Percentiles rank a stretch among this genome's conserved stretches.
phyloP scores from a whole-genome alignment of 371 early-diverging fungal genomes.

The Haplosporangium sp. region DNA sequence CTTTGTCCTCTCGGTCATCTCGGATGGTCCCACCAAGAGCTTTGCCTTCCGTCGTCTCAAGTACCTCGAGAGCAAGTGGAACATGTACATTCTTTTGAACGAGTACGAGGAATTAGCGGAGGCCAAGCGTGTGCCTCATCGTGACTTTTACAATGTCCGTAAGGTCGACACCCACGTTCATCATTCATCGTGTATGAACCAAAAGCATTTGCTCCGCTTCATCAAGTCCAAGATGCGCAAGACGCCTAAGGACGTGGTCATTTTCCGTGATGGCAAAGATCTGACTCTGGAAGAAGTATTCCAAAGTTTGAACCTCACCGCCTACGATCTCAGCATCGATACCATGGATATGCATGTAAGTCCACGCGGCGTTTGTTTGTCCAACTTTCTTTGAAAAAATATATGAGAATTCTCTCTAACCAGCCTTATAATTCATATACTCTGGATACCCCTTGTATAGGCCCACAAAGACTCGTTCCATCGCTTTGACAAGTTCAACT shows the following conservation, averaged over 20 bases:
- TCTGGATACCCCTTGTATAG: slow-evolving; percentile 79
- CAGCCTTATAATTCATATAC: slow-evolving; percentile 55
- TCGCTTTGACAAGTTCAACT: slow-evolving; percentile 97
- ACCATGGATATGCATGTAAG: slow-evolving; percentile 96
- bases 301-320: slow-evolving; percentile 92
- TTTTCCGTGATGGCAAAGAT: slow-evolving; percentile 79
- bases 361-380: slow-evolving; percentile 9
- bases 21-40: slow-evolving; percentile 96
- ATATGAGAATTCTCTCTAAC: neutral
- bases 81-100: slow-evolving; percentile 91
- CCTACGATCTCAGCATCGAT: slow-evolving; percentile 96
- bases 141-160: slow-evolving; percentile 99
- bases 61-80: slow-evolving; percentile 95
- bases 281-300: slow-evolving; percentile 88
- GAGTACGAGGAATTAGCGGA: slow-evolving; percentile 97
- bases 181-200: slow-evolving; percentile 97
- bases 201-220: slow-evolving; percentile 97
- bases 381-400: neutral
- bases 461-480: slow-evolving; percentile 90
- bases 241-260: slow-evolving; percentile 78
- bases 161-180: slow-evolving; percentile 99
- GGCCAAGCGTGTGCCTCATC: slow-evolving; percentile 92
- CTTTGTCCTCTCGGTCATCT: slow-evolving; percentile 82
- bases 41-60: slow-evolving; percentile 94
- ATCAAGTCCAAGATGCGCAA: slow-evolving; percentile 97